A percentile compares a stretch with the other conserved stretches of the same genome.
These are phyloP conservation scores for Penicillium freii DNA, from an alignment of 2,329 filamentous ascomycete species.

Conservation along the genomic window DNA sequence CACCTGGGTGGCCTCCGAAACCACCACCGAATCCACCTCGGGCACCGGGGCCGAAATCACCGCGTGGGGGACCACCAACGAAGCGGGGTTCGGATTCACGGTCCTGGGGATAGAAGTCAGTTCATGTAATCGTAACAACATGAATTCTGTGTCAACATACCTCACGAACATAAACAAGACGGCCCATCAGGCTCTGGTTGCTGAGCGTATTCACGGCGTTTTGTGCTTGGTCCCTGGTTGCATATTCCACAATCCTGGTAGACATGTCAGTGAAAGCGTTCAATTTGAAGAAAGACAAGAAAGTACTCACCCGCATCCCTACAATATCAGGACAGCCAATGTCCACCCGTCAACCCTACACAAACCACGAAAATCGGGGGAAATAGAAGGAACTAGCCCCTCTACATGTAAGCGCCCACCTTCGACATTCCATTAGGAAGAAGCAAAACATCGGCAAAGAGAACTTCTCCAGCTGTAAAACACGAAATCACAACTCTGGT, in stretches of 20 bases:
- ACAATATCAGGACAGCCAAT: constrained; percentile 83
- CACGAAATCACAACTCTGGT: constrained; percentile 16
- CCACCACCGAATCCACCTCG: constrained; percentile 47
- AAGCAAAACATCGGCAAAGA: constrained; percentile 98
- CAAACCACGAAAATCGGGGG: constrained; percentile 60
- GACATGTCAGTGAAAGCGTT: neutral
- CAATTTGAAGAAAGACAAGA: neutral
- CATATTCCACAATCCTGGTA: constrained; percentile 98
- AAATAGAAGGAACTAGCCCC: constrained; percentile 69
- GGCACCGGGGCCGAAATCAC: constrained; percentile 54
- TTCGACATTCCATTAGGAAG: constrained; percentile 99
- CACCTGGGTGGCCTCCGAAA: constrained; percentile 37
- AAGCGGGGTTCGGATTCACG: constrained; percentile 98
- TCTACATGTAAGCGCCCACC: constrained; percentile 94
- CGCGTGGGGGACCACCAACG: constrained; percentile 69
- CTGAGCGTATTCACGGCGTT: constrained; percentile 95
- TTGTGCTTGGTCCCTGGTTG: constrained; percentile 97
- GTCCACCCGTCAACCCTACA: constrained; percentile 99
- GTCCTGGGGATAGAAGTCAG: constrained; percentile 59
- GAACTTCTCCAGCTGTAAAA: constrained; percentile 86
- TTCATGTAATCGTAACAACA: neutral
- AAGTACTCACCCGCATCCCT: constrained; percentile 96
- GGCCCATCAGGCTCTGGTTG: constrained; percentile 98
- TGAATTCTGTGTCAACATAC: constrained; percentile 47
- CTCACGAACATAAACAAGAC: constrained; percentile 97